A percentile compares a stretch with the other conserved stretches of the same genome.
These are phyloP conservation scores for Arthrocladium fulminans DNA, from an alignment of 2,329 filamentous ascomycete genomes.

Conservation along the genomic window DNA sequence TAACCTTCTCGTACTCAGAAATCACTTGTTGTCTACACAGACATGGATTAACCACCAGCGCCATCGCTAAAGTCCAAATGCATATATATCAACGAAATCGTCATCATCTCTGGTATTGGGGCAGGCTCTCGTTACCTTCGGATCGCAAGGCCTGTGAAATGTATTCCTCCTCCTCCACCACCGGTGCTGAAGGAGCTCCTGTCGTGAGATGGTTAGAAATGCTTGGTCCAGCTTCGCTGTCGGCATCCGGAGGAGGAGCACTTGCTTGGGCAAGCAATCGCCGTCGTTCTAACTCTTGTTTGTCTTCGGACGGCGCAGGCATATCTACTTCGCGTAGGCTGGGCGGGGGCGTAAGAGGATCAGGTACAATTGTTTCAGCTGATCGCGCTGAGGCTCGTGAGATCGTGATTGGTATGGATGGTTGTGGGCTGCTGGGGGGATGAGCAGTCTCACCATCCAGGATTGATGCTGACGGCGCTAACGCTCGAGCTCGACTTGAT, in stretches of 20 bases:
- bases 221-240: constrained; percentile 19
- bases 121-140: constrained; percentile 33
- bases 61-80: constrained; percentile 8
- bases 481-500: constrained; percentile 31
- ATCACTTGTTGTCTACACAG: neutral
- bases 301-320: constrained; percentile 53
- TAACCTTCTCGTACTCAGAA: neutral
- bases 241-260: constrained; percentile 40
- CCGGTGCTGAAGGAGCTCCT: constrained; percentile 46
- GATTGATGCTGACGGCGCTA: constrained; percentile 38
- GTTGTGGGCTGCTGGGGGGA: constrained; percentile 15
- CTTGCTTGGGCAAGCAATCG: constrained; percentile 57
- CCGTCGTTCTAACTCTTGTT: constrained; percentile 64
- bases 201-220: constrained; percentile 13
- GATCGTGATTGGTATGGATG: constrained; percentile 14
- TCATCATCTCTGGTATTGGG: constrained; percentile 35
- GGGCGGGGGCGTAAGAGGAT: constrained; percentile 16
- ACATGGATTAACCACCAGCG: constrained; percentile 4
- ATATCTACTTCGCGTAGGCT: constrained; percentile 24
- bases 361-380: constrained; percentile 24
- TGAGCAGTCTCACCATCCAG: constrained; percentile 46
- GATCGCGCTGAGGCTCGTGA: constrained; percentile 24
- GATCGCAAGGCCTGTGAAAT: constrained; percentile 31
- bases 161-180: constrained; percentile 50
- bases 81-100: neutral